Conservation (phyloP, 2,329 filamentous ascomycete genomes). For the Akanthomyces muscarius region DNA sequence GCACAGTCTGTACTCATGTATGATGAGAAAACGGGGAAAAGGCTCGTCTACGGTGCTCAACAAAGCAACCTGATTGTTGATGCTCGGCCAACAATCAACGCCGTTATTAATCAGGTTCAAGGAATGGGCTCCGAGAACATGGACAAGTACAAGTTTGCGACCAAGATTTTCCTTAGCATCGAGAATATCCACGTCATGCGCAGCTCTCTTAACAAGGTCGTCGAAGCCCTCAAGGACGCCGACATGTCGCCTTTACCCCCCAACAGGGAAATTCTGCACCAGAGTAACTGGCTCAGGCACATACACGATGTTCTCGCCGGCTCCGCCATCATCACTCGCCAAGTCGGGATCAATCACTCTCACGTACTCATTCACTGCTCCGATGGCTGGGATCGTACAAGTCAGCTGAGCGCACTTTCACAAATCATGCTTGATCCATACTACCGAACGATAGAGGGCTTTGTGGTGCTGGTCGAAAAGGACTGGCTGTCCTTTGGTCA, state of each 20-base stretch:
- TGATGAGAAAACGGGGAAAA: slow-evolving; percentile 57
- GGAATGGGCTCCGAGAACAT: slow-evolving; percentile 96
- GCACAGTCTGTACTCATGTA: slow-evolving; percentile 36
- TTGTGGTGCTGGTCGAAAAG: slow-evolving; percentile 91
- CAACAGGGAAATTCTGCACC: slow-evolving; percentile 73
- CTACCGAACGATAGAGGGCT: slow-evolving; percentile 89
- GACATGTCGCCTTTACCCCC: slow-evolving; percentile 81
- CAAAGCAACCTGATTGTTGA: slow-evolving; percentile 94
- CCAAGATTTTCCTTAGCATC: slow-evolving; percentile 89
- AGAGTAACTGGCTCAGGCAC: slow-evolving; percentile 89
- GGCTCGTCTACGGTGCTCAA: slow-evolving; percentile 81
- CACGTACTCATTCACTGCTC: slow-evolving; percentile 97
- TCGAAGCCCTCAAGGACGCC: slow-evolving; percentile 88
- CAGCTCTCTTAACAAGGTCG: slow-evolving; percentile 78
- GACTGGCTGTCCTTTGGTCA: slow-evolving; percentile 98
- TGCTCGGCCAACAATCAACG: slow-evolving; percentile 89
- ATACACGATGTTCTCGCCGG: slow-evolving; percentile 82
- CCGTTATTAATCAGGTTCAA: slow-evolving; percentile 87
- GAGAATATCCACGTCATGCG: slow-evolving; percentile 99
- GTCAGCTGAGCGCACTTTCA: slow-evolving; percentile 84
- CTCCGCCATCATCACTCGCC: slow-evolving; percentile 75
- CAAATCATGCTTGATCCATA: slow-evolving; percentile 95
- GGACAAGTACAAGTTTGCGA: slow-evolving; percentile 90
- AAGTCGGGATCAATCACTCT: slow-evolving; percentile 87
- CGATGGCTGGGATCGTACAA: slow-evolving; percentile 96